Evolutionary conservation across 1,284 basidiomycete genomes (phyloP), one percentile per base, ranked within the genome.

Genomic region (Tilletia caries): DNA sequence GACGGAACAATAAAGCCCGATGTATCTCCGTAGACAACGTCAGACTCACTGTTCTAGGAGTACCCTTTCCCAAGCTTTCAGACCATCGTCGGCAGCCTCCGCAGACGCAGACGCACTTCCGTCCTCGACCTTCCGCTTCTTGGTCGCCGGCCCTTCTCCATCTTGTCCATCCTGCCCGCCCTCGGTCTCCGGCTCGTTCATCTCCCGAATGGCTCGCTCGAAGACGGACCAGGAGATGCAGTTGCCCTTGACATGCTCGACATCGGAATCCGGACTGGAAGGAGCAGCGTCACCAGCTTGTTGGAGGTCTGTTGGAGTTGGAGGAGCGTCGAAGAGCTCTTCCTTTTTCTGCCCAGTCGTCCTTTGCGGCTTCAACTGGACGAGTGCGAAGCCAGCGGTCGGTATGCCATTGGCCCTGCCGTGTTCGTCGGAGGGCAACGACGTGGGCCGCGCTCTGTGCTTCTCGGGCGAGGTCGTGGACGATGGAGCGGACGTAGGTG

Each of bases 401-500:
- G 23, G 54, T 60, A 8, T 27, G 23, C 54, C 54, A 82, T 62
- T 77, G 73, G 33, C 80, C 81, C 67, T 83, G 81, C 20, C 79
- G 68, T 44, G 75, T 78, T n/a, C 81, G 73, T 4, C 74, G 77
- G 8, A 83, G 75, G 1, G 68, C 71, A 33, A 81, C 79, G 1
- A 83, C 81, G 68, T 83, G 81, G 5, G 81, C 81, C 1, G 81
- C 80, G 20, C 76, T 79, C 3, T 73, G 73, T 34, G 70, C 73
- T 20, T 76, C 75, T 3, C 62, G 66, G 34, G 73, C 81, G 2
- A 83, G 73, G 32, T 83, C 81, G 69, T 83, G 81, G 6, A 83
- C 80, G 67, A 83, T 79, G 29, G 77, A 79, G 15, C 81, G 76
- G 1, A 83, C 80, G 33, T 83, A 83, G 25, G 81, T 83, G 62